Evolutionary conservation across 192 early-diverging fungal genomes (phyloP), one percentile per base, ranked within the genome.

Genomic region (Coemansia sp.): DNA sequence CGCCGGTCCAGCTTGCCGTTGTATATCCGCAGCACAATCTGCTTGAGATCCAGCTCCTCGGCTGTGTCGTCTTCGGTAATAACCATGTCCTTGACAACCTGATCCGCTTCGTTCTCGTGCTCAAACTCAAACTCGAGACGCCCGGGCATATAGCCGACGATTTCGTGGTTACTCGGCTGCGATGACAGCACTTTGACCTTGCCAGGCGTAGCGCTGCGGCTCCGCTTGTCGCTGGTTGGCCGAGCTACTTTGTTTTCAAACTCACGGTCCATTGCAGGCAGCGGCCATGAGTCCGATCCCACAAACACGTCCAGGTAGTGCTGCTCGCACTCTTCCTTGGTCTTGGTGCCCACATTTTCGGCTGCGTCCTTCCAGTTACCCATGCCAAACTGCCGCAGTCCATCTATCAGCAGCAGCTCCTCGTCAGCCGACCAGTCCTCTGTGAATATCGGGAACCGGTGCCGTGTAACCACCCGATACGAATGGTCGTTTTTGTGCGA

Each of bases 321-420:
- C 49, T 86, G 80, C 56, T 91, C 92, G 67, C 91, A 91, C 69
- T 98, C 92, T 50, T 90, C 85, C 54, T 88, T 87, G 17, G 86
- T 89, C 68, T 95, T 95, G 31, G 93, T 94, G 14, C 93, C 93
- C 23, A 98, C 90, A 63, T 95, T 91, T 54, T 93, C 93, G 0
- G 94, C 89, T 31, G 96, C 90, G 50, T 94, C 92, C 67, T 91
- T 90, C 95, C 95, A 99, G 80, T 98, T 98, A 34, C 97, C 97
- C 58, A 98, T 86, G 20, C 97, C 97, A 76, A 87, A 93, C 68
- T 90, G 85, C 73, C 94, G 90, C 48, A 93, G 83, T 5, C 89
- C 92, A 59, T 97, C 93, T 42, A 98, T 91, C 62, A 99, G 81
- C 58, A 93, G 64, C 49, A 98, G 81, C 81, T 99, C 97, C 64